Percentiles rank a stretch among this genome's conserved stretches.
Evolutionary conservation across 306 rosid species (phyloP).

Genomic region (Psophocarpus tetragonolobus): DNA sequence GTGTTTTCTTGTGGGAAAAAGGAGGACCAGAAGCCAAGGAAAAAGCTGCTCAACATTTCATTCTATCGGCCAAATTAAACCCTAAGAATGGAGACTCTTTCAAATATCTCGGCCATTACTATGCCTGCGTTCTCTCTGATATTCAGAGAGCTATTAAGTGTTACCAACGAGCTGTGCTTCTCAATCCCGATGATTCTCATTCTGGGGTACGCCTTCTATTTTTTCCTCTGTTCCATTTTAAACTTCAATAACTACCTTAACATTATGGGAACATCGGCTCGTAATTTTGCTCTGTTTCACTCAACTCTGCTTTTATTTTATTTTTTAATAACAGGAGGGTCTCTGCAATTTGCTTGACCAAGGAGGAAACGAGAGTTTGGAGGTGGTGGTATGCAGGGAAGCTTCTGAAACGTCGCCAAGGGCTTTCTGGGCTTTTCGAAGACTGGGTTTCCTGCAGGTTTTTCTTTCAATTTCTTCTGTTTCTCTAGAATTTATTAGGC

Average conservation of each 20-base stretch:
- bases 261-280: neutral
- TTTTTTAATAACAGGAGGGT: constrained; percentile 49
- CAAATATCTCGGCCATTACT: constrained; percentile 71
- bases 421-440: constrained; percentile 92
- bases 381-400: constrained; percentile 66
- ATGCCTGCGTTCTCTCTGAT: constrained; percentile 47
- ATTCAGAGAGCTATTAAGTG: constrained; percentile 73
- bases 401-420: constrained; percentile 74
- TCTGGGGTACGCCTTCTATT: constrained; percentile 57
- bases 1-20: constrained; percentile 65
- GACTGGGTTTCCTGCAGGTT: constrained; percentile 86
- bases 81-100: constrained; percentile 71
- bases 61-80: constrained; percentile 71
- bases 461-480: neutral
- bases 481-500: neutral
- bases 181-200: constrained; percentile 64
- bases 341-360: constrained; percentile 75
- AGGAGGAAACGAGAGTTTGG: constrained; percentile 69
- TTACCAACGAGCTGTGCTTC: constrained; percentile 74
- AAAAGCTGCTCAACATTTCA: constrained; percentile 69
- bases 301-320: neutral
- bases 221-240: neutral
- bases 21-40: constrained; percentile 42
- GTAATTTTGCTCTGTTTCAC: neutral
- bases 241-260: neutral